phyloP scores from a whole-genome alignment of 2,329 filamentous ascomycete genomes.

The Colletotrichum somersetense region DNA sequence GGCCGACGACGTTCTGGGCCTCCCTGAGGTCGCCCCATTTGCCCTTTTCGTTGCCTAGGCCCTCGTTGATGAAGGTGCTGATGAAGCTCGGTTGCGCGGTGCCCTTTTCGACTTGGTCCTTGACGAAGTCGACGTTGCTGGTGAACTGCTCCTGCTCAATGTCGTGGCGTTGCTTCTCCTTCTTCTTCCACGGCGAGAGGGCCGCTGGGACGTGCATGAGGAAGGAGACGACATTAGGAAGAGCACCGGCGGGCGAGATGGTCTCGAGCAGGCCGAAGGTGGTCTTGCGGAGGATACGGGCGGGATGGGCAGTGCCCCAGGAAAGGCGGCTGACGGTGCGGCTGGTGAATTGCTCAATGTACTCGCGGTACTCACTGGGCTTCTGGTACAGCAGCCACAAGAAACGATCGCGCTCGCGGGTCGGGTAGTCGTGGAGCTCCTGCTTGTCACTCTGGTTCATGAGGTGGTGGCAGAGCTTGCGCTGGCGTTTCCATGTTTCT shows the following conservation, averaged over 20 bases:
- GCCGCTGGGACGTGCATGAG: slow-evolving; percentile 54
- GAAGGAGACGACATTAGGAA: slow-evolving; percentile 57
- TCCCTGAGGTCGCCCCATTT: slow-evolving; percentile 52
- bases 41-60: slow-evolving; percentile 46
- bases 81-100: slow-evolving; percentile 57
- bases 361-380: slow-evolving; percentile 58
- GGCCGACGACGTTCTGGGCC: slow-evolving; percentile 59
- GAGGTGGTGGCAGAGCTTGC: slow-evolving; percentile 58
- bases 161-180: slow-evolving; percentile 55
- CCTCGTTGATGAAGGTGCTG: slow-evolving; percentile 54
- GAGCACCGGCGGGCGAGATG: slow-evolving; percentile 59
- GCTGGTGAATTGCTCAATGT: slow-evolving; percentile 61
- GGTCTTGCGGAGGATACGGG: slow-evolving; percentile 56
- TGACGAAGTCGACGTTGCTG: slow-evolving; percentile 54
- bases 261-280: slow-evolving; percentile 61
- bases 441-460: slow-evolving; percentile 55
- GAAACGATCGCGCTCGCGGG: slow-evolving; percentile 60
- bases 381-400: slow-evolving; percentile 57
- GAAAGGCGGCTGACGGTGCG: slow-evolving; percentile 60
- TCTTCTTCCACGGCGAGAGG: slow-evolving; percentile 60
- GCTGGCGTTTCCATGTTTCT: slow-evolving; percentile 64
- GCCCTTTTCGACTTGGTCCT: slow-evolving; percentile 49
- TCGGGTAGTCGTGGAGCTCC: slow-evolving; percentile 57
- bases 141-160: slow-evolving; percentile 55
- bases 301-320: slow-evolving; percentile 59